These are phyloP conservation scores for Venturia nashicola DNA, from an alignment of 2,329 filamentous ascomycete species.

Conservation along the genomic window DNA sequence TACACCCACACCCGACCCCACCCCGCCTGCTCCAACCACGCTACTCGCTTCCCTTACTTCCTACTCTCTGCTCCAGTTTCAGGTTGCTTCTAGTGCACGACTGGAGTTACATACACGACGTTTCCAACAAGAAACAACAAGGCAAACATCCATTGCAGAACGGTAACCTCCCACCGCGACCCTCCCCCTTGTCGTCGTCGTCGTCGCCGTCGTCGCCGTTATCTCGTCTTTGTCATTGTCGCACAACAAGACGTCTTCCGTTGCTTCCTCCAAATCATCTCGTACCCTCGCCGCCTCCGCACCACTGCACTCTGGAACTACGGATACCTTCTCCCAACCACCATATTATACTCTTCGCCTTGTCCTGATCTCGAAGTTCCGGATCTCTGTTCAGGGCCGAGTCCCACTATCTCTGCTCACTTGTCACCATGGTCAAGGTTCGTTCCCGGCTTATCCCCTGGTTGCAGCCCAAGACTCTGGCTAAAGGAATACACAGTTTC, in stretches of 20 bases:
- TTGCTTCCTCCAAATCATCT: neutral
- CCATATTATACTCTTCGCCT: neutral
- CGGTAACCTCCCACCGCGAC: neutral
- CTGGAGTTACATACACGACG: neutral
- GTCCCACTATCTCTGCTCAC: neutral
- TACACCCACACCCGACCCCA: no score
- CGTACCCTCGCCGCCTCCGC: neutral
- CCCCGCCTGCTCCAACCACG: neutral
- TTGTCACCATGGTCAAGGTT: slow-evolving; percentile 14
- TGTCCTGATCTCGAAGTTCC: neutral
- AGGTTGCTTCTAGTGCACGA: neutral
- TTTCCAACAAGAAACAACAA: neutral
- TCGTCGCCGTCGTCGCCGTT: no score
- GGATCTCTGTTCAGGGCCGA: neutral
- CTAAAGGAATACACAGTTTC: slow-evolving; percentile 36
- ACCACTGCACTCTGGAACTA: neutral
- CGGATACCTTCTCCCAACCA: neutral
- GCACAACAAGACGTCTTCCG: neutral
- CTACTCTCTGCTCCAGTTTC: neutral
- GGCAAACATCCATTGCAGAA: neutral
- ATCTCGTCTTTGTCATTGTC: neutral
- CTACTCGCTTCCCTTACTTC: neutral
- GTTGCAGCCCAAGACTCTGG: slow-evolving; percentile 1
- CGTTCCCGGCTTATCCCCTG: slow-evolving; percentile 8
- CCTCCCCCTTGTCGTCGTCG: neutral